Evolutionary conservation across 116 monocot genomes (phyloP).

Genomic region (Iris pallida): DNA sequence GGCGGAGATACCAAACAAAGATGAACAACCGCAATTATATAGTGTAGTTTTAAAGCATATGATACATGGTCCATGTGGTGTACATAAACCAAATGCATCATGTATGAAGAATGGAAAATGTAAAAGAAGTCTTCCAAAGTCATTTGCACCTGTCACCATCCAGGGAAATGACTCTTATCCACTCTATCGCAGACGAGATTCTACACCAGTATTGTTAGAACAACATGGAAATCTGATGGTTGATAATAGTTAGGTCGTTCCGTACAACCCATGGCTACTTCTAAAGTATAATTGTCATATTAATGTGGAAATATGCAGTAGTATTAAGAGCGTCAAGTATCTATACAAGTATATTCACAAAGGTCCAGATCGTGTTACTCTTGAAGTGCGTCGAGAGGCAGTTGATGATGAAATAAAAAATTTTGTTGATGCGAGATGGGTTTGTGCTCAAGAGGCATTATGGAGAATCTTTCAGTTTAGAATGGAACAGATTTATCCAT

Average conservation of each 20-base stretch:
- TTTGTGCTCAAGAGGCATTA: background rate
- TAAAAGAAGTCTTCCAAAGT: background rate
- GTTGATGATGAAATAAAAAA: background rate
- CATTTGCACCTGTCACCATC: background rate
- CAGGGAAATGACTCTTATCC: background rate
- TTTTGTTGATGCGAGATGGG: background rate
- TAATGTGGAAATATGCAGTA: conserved; percentile 21
- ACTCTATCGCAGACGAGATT: background rate
- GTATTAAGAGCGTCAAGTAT: too few species aligned
- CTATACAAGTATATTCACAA: too few species aligned
- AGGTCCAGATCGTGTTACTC: too few species aligned
- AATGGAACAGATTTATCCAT: background rate
- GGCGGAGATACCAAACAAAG: too few species aligned
- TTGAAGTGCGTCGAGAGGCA: background rate
- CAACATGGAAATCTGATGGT: background rate
- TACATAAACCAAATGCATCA: background rate
- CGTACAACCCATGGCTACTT: conserved; percentile 9
- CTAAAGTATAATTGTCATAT: conserved; percentile 23
- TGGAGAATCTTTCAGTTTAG: background rate
- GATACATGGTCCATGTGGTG: background rate
- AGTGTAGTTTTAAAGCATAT: background rate
- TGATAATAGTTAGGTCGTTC: conserved; percentile 11
- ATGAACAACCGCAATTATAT: too few species aligned
- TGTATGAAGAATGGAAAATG: background rate
- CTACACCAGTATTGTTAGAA: background rate